Conservation (phyloP, 495 filamentous ascomycete genomes). For the Penicillium paradoxum region DNA sequence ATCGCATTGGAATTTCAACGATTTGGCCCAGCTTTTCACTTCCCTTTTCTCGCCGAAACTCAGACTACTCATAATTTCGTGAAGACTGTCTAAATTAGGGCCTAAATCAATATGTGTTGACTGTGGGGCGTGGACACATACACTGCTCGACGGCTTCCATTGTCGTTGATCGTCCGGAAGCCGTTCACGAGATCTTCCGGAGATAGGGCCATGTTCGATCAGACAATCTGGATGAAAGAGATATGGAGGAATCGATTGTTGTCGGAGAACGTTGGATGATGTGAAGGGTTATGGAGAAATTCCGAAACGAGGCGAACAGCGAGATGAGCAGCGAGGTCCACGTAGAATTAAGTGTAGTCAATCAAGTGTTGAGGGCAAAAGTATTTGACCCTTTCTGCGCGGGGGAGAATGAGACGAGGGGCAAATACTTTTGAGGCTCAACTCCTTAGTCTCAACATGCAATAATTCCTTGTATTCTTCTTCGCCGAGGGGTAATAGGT, state of each 20-base stretch:
- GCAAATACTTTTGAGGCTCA: too few species aligned
- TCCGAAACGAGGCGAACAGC: too few species aligned
- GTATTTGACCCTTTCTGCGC: too few species aligned
- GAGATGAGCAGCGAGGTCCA: too few species aligned
- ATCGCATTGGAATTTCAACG: constrained; percentile 27
- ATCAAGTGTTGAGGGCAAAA: too few species aligned
- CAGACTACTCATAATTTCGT: neutral
- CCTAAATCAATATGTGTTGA: neutral
- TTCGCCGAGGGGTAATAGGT: too few species aligned
- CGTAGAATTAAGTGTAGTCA: too few species aligned
- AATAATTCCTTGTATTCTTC: too few species aligned
- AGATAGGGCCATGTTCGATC: neutral
- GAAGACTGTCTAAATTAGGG: neutral
- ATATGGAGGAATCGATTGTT: neutral
- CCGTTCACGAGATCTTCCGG: neutral
- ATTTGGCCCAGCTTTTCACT: constrained; percentile 19
- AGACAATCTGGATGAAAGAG: neutral
- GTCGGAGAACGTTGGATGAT: neutral
- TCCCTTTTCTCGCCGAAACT: constrained; percentile 29
- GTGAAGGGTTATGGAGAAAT: neutral
- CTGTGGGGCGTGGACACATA: neutral
- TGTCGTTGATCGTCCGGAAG: neutral
- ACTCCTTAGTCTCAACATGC: too few species aligned
- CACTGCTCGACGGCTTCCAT: neutral
- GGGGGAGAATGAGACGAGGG: too few species aligned